These are phyloP conservation scores for Populus hybrid DNA, from an alignment of 441 rosid genomes.

Conservation along the genomic window DNA sequence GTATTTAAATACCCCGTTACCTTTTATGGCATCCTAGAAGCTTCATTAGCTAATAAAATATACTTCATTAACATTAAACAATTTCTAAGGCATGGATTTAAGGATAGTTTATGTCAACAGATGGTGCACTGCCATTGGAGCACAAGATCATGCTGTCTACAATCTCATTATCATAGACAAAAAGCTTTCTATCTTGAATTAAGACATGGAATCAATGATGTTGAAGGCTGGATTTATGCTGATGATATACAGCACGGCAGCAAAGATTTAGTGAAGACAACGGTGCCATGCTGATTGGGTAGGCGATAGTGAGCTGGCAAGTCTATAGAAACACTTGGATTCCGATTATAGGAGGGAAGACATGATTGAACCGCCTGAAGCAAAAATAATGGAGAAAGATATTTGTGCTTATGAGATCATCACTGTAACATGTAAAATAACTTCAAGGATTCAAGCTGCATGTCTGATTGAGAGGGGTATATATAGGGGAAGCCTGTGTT, in stretches of 20 bases:
- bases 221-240: background rate
- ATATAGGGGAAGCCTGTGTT: conserved; percentile 5
- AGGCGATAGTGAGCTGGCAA: conserved; percentile 19
- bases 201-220: too few species aligned
- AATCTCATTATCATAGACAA: too few species aligned
- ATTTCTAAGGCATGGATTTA: conserved; percentile 33
- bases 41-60: conserved; percentile 33
- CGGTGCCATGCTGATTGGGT: conserved; percentile 24
- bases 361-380: background rate
- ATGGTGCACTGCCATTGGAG: conserved; percentile 38
- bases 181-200: too few species aligned
- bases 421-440: background rate
- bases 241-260: background rate
- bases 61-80: conserved; percentile 21
- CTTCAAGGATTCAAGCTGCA: background rate
- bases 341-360: background rate
- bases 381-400: background rate
- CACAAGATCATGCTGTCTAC: background rate
- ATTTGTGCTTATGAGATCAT: conserved; percentile 1
- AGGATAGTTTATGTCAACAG: conserved; percentile 36
- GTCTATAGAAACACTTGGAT: conserved; percentile 35
- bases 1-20: conserved; percentile 31
- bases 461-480: conserved; percentile 6
- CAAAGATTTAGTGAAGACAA: conserved; percentile 16
- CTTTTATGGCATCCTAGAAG: conserved; percentile 40